Evolutionary conservation across 2,329 filamentous ascomycete species (phyloP).

Genomic region (Pestalotiopsis sp.): DNA sequence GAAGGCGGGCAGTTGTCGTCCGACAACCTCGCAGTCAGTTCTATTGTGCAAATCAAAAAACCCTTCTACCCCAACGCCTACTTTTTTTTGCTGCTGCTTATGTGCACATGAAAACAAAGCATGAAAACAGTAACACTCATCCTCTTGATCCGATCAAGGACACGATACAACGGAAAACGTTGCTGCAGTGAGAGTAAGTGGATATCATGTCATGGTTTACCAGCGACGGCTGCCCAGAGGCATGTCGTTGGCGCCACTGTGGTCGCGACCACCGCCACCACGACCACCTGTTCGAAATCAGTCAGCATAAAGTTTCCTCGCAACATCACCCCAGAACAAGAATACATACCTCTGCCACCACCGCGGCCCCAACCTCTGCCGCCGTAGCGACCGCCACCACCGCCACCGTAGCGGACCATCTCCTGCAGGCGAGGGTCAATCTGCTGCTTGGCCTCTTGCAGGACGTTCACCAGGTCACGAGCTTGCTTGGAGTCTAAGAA

Average conservation of each 20-base stretch:
- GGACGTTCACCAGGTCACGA: conserved; percentile 91
- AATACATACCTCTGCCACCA: conserved; percentile 41
- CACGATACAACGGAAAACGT: not conserved
- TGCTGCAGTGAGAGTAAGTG: not conserved
- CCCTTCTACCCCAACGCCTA: conserved; percentile 36
- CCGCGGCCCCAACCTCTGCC: conserved; percentile 65
- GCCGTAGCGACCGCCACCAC: conserved; percentile 72
- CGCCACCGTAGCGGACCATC: conserved; percentile 91
- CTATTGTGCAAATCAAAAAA: conserved; percentile 25
- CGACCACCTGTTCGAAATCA: conserved; percentile 13
- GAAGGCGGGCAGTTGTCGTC: not conserved
- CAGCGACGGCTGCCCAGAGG: conserved; percentile 36
- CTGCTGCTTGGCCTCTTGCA: conserved; percentile 96
- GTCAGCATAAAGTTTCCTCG: not conserved
- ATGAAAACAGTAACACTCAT: conserved; percentile 16
- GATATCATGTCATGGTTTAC: conserved; percentile 20
- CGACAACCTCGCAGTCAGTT: conserved; percentile 21
- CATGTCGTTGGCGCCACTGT: conserved; percentile 42
- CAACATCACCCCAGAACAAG: not conserved
- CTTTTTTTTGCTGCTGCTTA: conserved; percentile 31
- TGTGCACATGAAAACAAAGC: conserved; percentile 26
- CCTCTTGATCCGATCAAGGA: conserved; percentile 6
- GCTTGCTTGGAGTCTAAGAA: conserved; percentile 82
- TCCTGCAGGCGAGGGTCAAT: conserved; percentile 94
- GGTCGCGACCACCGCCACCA: conserved; percentile 35